These are phyloP conservation scores for Pseudevernia furfuracea DNA, from an alignment of 495 filamentous ascomycete species.

Conservation along the genomic window DNA sequence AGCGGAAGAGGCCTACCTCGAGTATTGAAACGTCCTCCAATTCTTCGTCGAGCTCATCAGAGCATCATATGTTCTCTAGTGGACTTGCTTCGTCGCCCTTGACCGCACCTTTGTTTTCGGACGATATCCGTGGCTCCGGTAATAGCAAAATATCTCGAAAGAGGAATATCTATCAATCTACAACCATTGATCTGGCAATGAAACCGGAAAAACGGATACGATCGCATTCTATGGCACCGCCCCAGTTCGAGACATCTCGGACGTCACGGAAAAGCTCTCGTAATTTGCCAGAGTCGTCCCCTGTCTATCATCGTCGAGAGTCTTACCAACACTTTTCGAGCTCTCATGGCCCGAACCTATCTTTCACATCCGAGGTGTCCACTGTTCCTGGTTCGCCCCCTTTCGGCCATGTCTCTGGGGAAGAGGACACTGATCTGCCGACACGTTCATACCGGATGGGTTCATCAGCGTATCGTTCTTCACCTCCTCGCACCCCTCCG, in stretches of 20 bases:
- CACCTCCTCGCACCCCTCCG: conserved; percentile 73
- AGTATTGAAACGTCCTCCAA: conserved; percentile 65
- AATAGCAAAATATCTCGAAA: conserved; percentile 46
- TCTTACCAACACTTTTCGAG: conserved; percentile 49
- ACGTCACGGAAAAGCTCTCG: conserved; percentile 65
- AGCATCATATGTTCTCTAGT: conserved; percentile 48
- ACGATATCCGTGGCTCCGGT: conserved; percentile 51
- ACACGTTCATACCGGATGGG: conserved; percentile 61
- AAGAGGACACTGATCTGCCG: conserved; percentile 71
- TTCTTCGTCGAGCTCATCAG: conserved; percentile 63
- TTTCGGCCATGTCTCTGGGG: conserved; percentile 60
- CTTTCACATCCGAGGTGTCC: conserved; percentile 65
- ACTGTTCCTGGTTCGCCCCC: conserved; percentile 58
- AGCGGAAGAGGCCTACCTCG: conserved; percentile 52
- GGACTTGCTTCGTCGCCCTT: conserved; percentile 56
- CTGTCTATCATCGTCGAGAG: conserved; percentile 58
- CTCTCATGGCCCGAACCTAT: conserved; percentile 51
- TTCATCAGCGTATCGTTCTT: conserved; percentile 52
- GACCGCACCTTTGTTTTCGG: conserved; percentile 61
- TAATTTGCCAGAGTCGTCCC: conserved; percentile 74
- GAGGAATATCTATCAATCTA: conserved; percentile 44
- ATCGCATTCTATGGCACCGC: conserved; percentile 54
- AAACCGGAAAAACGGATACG: conserved; percentile 58
- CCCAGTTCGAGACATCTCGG: conserved; percentile 48
- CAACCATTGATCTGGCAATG: conserved; percentile 35